Conservation (phyloP, 106 monocot genomes). For the Acanthochlamys bracteata region DNA sequence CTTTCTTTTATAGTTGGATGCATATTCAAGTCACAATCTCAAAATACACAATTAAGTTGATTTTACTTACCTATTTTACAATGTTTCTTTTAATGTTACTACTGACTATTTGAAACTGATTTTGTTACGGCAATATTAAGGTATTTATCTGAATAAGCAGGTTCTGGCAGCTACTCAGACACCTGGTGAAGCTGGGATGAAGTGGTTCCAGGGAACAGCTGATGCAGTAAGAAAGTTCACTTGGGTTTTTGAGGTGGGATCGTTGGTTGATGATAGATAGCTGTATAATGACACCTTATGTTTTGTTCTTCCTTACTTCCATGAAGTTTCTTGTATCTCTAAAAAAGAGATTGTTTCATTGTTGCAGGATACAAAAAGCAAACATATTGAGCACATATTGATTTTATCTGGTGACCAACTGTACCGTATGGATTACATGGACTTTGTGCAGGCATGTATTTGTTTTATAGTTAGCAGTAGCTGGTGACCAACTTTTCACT, state of each 20-base stretch:
- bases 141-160: conserved; percentile 20
- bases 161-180: conserved; percentile 91
- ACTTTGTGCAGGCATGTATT: conserved; percentile 63
- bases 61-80: no score
- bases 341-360: not conserved
- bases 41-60: no score
- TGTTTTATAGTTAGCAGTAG: not conserved
- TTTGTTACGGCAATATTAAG: no score
- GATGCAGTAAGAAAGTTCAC: conserved; percentile 94
- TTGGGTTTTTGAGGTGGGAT: conserved; percentile 84
- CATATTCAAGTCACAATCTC: no score
- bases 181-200: conserved; percentile 82
- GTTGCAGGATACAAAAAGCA: conserved; percentile 61
- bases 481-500: not conserved
- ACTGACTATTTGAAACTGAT: no score
- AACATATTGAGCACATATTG: conserved; percentile 68
- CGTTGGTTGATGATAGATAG: not conserved
- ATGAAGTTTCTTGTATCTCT: not conserved
- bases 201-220: conserved; percentile 96
- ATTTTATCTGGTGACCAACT: conserved; percentile 86
- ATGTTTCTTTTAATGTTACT: no score
- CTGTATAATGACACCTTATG: not conserved
- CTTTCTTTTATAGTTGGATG: no score
- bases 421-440: conserved; percentile 95
- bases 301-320: not conserved